Base-by-base conservation (phyloP, 768 basidiomycete species). In the Mycena polygramma region DNA sequence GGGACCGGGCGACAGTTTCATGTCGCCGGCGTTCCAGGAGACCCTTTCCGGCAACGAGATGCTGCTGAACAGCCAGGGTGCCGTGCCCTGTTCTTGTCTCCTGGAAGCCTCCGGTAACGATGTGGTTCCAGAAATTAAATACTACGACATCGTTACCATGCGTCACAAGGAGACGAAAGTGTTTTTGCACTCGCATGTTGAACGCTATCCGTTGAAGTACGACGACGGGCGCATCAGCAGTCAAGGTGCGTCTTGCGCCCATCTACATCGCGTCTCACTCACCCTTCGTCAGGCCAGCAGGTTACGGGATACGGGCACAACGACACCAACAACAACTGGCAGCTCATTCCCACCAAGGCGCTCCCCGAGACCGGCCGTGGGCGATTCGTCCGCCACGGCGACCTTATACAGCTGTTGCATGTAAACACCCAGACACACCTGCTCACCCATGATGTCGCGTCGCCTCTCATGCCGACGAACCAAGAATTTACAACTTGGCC, bases 21-120 rank as follows among this genome's bases (percentile, higher is more conserved):
- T 99, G 98, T 96, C 94, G 78, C 97, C 98, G 8, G 92, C 91
- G 7, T 99, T 99, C 90, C 98, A 99, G 81, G 96, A 99, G 82
- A 98, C 96, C 20, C 85, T 99, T 59, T 81, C 86, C 24, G 96
- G 96, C 37, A 99, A 98, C 74, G 96, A 99, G 76, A 85, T 99
- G 81, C 82, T 98, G 66, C 79, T 98, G 71, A 95, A 95, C 77
- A 94, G 95, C 73, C 93, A 97, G 83, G 97, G 97, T 96, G 74
- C n/a, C 66, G 86, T 73, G 10, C 24, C 20, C 7, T 45, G 0
- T 26, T 58, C 19, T 20, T 10, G n/a, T 7, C 54, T 61, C 8
- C 53, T 60, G 1, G 53, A n/a, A 51, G 57, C 14, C 2, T 19
- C 30, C 2, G 24, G 43, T 57, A 30, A 68, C 17, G 22, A 63